Conservation (phyloP, 495 filamentous ascomycete species). For the Penicillium paxilli region DNA sequence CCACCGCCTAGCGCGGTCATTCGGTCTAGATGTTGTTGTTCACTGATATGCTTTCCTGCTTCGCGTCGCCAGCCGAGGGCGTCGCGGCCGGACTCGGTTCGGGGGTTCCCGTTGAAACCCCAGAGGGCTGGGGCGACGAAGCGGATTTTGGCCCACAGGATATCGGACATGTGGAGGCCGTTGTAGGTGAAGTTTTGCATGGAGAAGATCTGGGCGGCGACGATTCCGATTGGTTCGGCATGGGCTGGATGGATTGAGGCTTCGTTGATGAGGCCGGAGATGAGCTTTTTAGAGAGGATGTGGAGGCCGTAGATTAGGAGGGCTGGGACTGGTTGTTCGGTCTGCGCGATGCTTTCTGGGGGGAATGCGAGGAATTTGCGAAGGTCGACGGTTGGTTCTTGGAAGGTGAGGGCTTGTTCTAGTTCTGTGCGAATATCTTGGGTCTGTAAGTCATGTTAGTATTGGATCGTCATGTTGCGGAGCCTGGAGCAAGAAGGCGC, state of each 20-base stretch:
- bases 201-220: constrained; percentile 74
- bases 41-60: constrained; percentile 54
- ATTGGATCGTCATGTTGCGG: too few species aligned
- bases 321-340: constrained; percentile 60
- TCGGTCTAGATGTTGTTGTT: constrained; percentile 71
- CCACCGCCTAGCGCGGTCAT: constrained; percentile 86
- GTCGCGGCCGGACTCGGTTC: constrained; percentile 63
- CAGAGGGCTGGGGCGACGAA: constrained; percentile 82
- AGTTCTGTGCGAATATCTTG: constrained; percentile 47
- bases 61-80: constrained; percentile 74
- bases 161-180: constrained; percentile 73
- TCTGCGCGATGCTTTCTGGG: constrained; percentile 52
- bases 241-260: constrained; percentile 64
- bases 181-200: constrained; percentile 65
- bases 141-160: constrained; percentile 85
- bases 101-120: constrained; percentile 76
- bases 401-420: constrained; percentile 42
- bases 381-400: constrained; percentile 64
- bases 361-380: constrained; percentile 62
- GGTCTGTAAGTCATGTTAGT: constrained; percentile 36
- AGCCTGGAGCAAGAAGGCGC: neutral
- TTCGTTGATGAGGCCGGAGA: constrained; percentile 76
- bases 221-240: constrained; percentile 81
- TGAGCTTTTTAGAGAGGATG: constrained; percentile 73
- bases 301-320: constrained; percentile 83